Base-by-base conservation (phyloP, 2,329 filamentous ascomycete genomes). In the Fusarium paranaense region DNA sequence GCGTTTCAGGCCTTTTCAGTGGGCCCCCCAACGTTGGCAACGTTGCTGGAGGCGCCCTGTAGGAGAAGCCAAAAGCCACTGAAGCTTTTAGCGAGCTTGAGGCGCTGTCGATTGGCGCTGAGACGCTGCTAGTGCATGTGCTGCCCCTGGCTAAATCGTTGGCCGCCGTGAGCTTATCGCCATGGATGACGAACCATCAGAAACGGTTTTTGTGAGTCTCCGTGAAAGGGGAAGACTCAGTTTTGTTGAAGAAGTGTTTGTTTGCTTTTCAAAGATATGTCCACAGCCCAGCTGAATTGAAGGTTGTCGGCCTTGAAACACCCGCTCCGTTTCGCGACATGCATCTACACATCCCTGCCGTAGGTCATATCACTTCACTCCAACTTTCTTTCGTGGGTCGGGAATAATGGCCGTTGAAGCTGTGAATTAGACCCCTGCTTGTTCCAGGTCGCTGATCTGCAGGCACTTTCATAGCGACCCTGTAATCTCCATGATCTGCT, bases 401-500 rank as follows among this genome's bases (percentile, higher is more conserved):
- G 56, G 56, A 38, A 58, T 38, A 58, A 58, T 58, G 20, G 18
- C 47, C 47, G 47, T 52, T 58, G 14, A 58, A 38, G 33, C 25
- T 50, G 45, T 20, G 25, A 60, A 30, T 13, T 14, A 10, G 47
- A 64, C 25, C 71, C 71, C 63, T 74, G 71, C 16, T 50, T 61
- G 71, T 72, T 74, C 73, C 67, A 69, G 61, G 61, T 13, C 65
- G 35, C 62, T 20, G 62, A 75, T 70, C 71, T 74, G 72, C 72
- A 75, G 72, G 72, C 65, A 74, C 72, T 75, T 66, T 70, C 59
- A 32, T 27, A n/a, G 37, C 57, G 67, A 62, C 73, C 76, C 74
- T 78, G 66, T 67, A 75, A 75, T 78, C 68, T 78, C 74, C 72
- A 76, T 63, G 67, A 78, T 78, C 71, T 71, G 54, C 66, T 52